Conservation (phyloP, 202 grass and related monocot genomes). For the Dendrocalamus latiflorus region DNA sequence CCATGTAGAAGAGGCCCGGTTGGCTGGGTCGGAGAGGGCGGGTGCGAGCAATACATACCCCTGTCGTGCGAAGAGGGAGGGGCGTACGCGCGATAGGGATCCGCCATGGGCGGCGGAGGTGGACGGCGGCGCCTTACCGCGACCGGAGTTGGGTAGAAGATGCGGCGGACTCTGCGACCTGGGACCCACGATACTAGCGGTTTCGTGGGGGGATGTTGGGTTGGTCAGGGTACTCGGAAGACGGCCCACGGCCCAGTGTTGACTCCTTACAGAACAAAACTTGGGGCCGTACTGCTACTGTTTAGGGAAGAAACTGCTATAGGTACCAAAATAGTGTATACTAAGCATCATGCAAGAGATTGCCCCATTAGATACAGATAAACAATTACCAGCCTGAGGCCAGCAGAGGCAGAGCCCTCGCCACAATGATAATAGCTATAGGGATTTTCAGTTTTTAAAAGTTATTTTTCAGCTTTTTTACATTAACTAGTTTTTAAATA, state of each 20-base stretch:
- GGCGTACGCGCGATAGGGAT: conserved; percentile 7
- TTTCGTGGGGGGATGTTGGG: not conserved
- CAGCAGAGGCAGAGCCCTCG: too few species aligned
- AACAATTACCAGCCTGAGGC: too few species aligned
- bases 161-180: not conserved
- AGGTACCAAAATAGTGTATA: too few species aligned
- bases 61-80: not conserved
- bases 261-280: not conserved
- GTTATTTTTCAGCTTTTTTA: too few species aligned
- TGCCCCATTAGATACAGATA: too few species aligned
- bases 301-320: not conserved
- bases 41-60: not conserved
- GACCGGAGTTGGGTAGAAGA: not conserved
- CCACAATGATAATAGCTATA: too few species aligned
- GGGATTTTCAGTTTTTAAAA: too few species aligned
- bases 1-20: not conserved
- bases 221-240: not conserved
- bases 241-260: not conserved
- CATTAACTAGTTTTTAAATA: too few species aligned
- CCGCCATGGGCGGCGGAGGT: not conserved
- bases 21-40: not conserved
- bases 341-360: too few species aligned
- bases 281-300: too few species aligned
- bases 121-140: not conserved
- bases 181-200: not conserved